Percentiles rank a stretch among this genome's conserved stretches.
These are phyloP conservation scores for Chamaenerion angustifolium DNA, from an alignment of 345 rosid genomes.

Conservation along the genomic window DNA sequence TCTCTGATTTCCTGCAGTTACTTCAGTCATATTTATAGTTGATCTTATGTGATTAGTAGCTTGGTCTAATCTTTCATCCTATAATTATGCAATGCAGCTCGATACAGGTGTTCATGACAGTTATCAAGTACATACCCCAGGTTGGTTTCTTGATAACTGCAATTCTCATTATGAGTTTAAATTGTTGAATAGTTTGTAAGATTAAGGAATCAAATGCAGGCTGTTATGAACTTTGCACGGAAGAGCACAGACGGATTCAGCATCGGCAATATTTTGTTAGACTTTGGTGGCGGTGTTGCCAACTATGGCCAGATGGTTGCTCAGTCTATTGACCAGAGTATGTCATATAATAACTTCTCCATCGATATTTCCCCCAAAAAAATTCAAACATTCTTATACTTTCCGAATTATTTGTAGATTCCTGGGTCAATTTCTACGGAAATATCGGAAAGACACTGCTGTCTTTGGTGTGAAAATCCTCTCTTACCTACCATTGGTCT, in stretches of 20 bases:
- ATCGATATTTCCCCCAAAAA: neutral
- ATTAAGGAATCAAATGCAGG: constrained; percentile 26
- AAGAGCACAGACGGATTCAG: constrained; percentile 93
- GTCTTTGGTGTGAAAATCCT: constrained; percentile 42
- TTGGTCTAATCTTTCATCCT: neutral
- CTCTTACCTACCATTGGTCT: neutral
- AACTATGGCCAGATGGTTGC: constrained; percentile 57
- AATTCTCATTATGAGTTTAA: neutral
- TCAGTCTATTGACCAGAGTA: constrained; percentile 87
- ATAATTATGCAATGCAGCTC: constrained; percentile 34
- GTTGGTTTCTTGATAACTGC: constrained; percentile 17
- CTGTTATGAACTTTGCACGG: constrained; percentile 58
- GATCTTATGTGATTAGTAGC: too few species aligned
- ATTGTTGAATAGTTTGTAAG: neutral
- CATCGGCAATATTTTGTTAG: constrained; percentile 78
- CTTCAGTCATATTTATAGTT: too few species aligned
- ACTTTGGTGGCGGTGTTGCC: constrained; percentile 62
- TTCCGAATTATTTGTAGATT: constrained; percentile 32
- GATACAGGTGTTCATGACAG: constrained; percentile 76
- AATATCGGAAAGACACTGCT: constrained; percentile 80
- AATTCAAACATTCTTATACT: constrained; percentile 4
- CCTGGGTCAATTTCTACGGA: constrained; percentile 95
- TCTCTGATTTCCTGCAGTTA: too few species aligned
- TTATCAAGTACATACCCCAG: constrained; percentile 81
- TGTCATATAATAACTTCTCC: constrained; percentile 5